These are phyloP conservation scores for Juglanconis oblonga DNA, from an alignment of 2,329 filamentous ascomycete species.

Conservation along the genomic window DNA sequence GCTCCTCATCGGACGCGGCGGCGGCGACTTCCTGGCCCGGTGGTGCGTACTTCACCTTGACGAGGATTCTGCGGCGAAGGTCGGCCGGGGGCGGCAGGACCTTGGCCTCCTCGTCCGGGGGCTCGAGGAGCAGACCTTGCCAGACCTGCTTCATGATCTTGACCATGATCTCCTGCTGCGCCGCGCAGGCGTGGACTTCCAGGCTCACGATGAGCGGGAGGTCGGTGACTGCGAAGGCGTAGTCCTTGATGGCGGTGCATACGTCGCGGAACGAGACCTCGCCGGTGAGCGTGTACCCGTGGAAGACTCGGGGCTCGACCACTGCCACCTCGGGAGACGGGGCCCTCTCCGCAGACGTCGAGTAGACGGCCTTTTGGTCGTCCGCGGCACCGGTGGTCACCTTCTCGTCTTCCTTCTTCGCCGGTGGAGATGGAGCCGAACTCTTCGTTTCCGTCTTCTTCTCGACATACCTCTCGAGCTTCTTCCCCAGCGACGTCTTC, in stretches of 20 bases:
- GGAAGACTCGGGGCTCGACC: slow-evolving; percentile 73
- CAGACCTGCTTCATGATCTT: slow-evolving; percentile 86
- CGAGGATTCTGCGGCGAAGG: slow-evolving; percentile 73
- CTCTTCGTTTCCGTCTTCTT: slow-evolving; percentile 23
- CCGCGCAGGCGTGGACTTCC: slow-evolving; percentile 78
- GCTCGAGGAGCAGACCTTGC: slow-evolving; percentile 67
- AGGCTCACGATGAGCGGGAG: slow-evolving; percentile 91
- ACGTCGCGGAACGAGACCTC: slow-evolving; percentile 85
- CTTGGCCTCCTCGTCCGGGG: slow-evolving; percentile 42
- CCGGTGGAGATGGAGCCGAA: neutral
- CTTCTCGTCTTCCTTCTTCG: neutral
- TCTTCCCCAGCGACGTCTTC: slow-evolving; percentile 46
- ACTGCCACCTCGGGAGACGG: slow-evolving; percentile 26
- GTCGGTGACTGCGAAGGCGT: slow-evolving; percentile 71
- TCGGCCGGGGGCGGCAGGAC: slow-evolving; percentile 66
- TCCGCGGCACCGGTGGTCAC: neutral
- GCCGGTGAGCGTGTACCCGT: slow-evolving; percentile 88
- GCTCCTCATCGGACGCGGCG: slow-evolving; percentile 29
- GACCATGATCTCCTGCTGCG: slow-evolving; percentile 89
- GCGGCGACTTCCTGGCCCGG: slow-evolving; percentile 28
- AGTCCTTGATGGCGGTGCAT: slow-evolving; percentile 74
- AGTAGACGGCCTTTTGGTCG: neutral
- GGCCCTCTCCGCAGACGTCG: slow-evolving; percentile 14
- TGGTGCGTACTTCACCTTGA: slow-evolving; percentile 74
- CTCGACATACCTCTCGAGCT: slow-evolving; percentile 33